Base-by-base conservation (phyloP, 345 rosid genomes). In the Rhodamnia rubescens region DNA sequence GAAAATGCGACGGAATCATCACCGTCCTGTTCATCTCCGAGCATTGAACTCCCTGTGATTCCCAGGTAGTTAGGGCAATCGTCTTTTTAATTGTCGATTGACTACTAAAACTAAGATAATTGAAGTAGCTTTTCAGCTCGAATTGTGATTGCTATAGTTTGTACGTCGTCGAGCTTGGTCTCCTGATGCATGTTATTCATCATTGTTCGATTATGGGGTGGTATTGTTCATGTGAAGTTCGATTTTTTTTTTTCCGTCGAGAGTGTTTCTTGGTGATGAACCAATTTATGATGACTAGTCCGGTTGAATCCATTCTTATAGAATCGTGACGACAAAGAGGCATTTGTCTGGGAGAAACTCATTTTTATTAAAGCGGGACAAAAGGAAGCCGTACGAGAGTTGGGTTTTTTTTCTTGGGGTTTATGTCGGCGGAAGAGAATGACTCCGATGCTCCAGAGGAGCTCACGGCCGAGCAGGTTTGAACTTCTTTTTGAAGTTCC, bases 401-500 rank as follows among this genome's bases (percentile, higher is more conserved):
- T 16, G 22, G 21, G 36, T 29, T 16, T 32, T 16, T 32, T 32
- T 9, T 18, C 24, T 8, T 0, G 12, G 78, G 47, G 78, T 22
- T 81, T 8, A 92, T 94, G 99, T 91, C 92, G 86, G 91, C 85
- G 74, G 92, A 89, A 83, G 95, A 90, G 27, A 88, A 88, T 24
- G 93, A 92, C 40, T 93, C 94, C 11, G 95, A 94, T 53, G 92
- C 92, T 44, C 99, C 99, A 0, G 99, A 96, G 91, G 98, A 95
- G 85, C 89, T 94, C 83, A 91, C 96, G 7, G 90, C 92, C 27
- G 95, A 94, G 84, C 98, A 97, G 98, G 98, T 96, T 82, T 50
- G 12, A 16, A 64, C 44, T 64, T 32, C 6, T 32, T 53, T 53
- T 7, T 2, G 6, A 53, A 53, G 56, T 18, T 53, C 56, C 56